Base-by-base conservation (phyloP, 257 asterid genomes). In the Nicotiana obtusifolia region DNA sequence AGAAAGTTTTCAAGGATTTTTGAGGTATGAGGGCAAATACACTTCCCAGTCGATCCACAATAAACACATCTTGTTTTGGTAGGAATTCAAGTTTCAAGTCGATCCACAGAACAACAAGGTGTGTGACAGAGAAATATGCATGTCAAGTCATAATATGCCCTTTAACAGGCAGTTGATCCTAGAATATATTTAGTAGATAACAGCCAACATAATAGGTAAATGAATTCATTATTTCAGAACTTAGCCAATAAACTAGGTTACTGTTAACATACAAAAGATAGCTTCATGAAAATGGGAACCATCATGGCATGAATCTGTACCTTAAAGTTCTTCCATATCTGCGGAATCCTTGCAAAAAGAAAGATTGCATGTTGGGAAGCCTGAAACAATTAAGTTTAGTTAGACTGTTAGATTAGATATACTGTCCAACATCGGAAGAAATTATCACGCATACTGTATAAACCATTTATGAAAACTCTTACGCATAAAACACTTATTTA, bases 281-380 rank as follows among this genome's bases (percentile, higher is more conserved):
- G 37, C 41, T 22, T 60, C 61, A 24, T 47, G 61, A 56, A 56
- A 19, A 19, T 49, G 57, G 11, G 80, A 65, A 49, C 30, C 76
- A 52, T 80, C 78, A 49, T 52, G 31, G 15, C 31, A 33, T 31
- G 2, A 19, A 19, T 80, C 31, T 44, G 47, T 83, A 94, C 99
- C 92, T 95, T 94, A 82, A 88, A 91, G 88, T 95, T 95, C 83
- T 90, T 83, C 91, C 91, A 86, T 76, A 95, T 95, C 87, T 95
- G 99, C 65, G 99, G 99, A 82, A 95, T 84, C 87, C 98, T 90
- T 65, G 99, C 99, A 75, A 81, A 89, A 92, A 95, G 90, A 88
- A 95, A 95, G 47, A 95, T 89, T 78, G 97, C 99, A 89, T 95
- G 98, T 66, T 95, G 99, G 60, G 93, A 92, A 66, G 97, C 97